phyloP scores from a whole-genome alignment of 257 asterid species.

The Solanum acaule region DNA sequence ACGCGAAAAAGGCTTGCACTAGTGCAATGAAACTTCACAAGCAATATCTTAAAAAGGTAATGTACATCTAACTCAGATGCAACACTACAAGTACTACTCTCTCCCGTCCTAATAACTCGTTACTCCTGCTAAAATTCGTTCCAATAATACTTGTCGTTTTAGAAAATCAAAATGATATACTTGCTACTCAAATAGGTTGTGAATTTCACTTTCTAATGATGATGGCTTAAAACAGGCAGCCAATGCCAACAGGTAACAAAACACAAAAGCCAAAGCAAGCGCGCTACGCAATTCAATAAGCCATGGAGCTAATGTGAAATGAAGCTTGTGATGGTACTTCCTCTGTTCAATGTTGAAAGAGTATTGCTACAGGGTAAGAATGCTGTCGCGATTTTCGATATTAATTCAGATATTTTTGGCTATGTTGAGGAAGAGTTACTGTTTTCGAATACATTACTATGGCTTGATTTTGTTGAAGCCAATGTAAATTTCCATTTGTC shows the following conservation, averaged over 20 bases:
- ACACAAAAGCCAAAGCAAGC: neutral
- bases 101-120: neutral
- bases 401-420: neutral
- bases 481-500: neutral
- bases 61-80: neutral
- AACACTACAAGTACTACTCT: neutral
- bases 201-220: neutral
- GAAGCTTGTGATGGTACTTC: neutral
- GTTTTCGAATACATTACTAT: neutral
- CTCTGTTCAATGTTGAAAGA: neutral
- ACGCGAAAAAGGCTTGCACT: slow-evolving; percentile 69
- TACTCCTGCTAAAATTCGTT: too few relatives aligned
- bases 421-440: neutral
- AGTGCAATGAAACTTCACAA: slow-evolving; percentile 86
- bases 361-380: neutral
- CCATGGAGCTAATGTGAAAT: neutral
- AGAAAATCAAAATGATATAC: neutral
- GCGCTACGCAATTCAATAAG: neutral
- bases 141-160: neutral
- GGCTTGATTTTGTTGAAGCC: neutral
- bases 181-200: neutral
- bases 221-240: neutral
- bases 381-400: neutral
- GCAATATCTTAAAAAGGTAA: slow-evolving; percentile 70
- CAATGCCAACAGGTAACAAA: neutral